phyloP scores from a whole-genome alignment of 768 basidiomycete genomes.

The Hydnum rufescens region DNA sequence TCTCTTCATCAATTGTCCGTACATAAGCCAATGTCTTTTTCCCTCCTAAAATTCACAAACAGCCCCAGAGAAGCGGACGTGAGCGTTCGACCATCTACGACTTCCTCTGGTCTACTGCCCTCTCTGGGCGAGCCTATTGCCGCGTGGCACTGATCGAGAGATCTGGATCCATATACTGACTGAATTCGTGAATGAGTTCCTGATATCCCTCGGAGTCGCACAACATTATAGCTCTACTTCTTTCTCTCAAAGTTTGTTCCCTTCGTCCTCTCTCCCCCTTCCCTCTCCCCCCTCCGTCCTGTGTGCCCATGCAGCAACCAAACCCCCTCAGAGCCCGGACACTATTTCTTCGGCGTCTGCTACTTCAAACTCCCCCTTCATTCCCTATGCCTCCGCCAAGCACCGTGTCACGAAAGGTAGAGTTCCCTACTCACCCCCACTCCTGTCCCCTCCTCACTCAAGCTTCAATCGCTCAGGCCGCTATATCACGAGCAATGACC shows the following conservation, averaged over 20 bases:
- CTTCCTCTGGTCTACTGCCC: too few relatives aligned
- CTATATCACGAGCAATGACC: slow-evolving; percentile 80
- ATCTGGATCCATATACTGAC: not conserved
- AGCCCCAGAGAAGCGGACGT: too few relatives aligned
- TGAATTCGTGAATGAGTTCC: not conserved
- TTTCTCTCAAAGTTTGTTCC: slow-evolving; percentile 1
- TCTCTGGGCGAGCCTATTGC: too few relatives aligned
- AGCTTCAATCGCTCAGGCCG: slow-evolving; percentile 15
- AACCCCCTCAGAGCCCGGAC: not conserved
- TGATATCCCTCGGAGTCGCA: slow-evolving; percentile 1
- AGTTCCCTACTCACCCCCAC: not conserved
- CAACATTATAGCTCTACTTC: not conserved
- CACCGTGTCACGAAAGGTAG: slow-evolving; percentile 11
- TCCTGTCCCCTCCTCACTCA: not conserved
- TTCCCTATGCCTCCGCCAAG: slow-evolving; percentile 9
- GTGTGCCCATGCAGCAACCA: slow-evolving; percentile 2
- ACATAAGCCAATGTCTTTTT: too few relatives aligned
- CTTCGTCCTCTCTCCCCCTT: slow-evolving; percentile 4
- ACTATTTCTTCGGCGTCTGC: not conserved
- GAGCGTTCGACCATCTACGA: too few relatives aligned
- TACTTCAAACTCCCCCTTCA: not conserved
- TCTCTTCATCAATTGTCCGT: too few relatives aligned
- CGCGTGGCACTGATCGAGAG: not conserved
- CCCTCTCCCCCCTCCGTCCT: slow-evolving; percentile 3
- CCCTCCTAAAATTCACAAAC: too few relatives aligned